phyloP scores from a whole-genome alignment of 2,329 filamentous ascomycete genomes.

The Ophiosphaerella narmari region DNA sequence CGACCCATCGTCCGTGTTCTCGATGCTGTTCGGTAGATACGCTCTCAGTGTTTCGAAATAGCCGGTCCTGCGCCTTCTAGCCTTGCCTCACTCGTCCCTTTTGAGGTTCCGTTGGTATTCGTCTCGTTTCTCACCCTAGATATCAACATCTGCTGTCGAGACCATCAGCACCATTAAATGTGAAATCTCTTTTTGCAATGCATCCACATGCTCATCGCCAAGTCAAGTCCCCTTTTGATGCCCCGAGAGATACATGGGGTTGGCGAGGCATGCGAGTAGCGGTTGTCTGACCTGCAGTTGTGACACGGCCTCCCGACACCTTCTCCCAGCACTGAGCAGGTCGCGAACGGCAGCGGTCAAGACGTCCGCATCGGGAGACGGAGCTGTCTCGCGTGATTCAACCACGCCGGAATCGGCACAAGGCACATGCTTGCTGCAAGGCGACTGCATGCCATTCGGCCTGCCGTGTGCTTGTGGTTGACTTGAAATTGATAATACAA shows the following conservation, averaged over 20 bases:
- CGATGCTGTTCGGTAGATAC: slow-evolving; percentile 6
- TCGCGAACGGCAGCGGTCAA: slow-evolving; percentile 6
- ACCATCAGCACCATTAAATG: too few relatives aligned
- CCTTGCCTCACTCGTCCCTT: too few relatives aligned
- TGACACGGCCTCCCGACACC: too few relatives aligned
- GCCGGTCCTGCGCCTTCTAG: too few relatives aligned
- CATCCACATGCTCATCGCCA: too few relatives aligned
- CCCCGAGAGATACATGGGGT: background rate
- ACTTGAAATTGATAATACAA: background rate
- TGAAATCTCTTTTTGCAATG: too few relatives aligned
- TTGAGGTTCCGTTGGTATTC: background rate
- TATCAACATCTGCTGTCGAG: too few relatives aligned
- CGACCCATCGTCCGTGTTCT: slow-evolving; percentile 10
- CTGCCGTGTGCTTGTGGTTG: background rate
- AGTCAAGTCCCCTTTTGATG: background rate
- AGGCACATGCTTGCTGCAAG: background rate
- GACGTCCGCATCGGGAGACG: slow-evolving; percentile 17
- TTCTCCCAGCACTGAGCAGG: slow-evolving; percentile 4
- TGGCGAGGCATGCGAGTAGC: background rate
- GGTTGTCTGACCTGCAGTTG: background rate
- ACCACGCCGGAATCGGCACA: slow-evolving; percentile 7
- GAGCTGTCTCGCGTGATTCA: slow-evolving; percentile 7
- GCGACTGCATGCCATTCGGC: background rate
- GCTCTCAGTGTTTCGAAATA: background rate
- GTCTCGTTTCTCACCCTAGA: background rate